Conservation (phyloP, 768 basidiomycete species). For the Cystoderma amianthinum region DNA sequence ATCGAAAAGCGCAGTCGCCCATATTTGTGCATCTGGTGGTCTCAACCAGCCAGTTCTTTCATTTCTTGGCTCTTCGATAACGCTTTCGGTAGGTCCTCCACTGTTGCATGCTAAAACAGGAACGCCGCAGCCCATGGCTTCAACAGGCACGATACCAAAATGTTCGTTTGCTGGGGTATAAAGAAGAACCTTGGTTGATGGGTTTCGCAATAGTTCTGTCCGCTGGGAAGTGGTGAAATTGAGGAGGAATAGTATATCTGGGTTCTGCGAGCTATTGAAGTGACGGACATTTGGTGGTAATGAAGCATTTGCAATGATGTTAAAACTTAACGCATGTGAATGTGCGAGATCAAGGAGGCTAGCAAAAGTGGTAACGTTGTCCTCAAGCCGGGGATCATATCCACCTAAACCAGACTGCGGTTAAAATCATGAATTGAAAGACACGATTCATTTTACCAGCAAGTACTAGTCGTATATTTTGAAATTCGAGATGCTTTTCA, state of each 20-base stretch:
- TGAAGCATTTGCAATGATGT: slow-evolving; percentile 42
- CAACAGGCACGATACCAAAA: slow-evolving; percentile 94
- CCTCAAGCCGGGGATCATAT: slow-evolving; percentile 81
- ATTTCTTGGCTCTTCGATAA: slow-evolving; percentile 28
- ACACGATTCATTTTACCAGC: slow-evolving; percentile 45
- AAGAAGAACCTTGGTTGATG: slow-evolving; percentile 66
- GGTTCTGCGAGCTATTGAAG: slow-evolving; percentile 26
- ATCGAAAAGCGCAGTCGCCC: slow-evolving; percentile 63
- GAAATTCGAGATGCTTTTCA: slow-evolving; percentile 12
- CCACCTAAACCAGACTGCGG: slow-evolving; percentile 48
- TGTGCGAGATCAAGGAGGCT: slow-evolving; percentile 55
- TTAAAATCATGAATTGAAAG: neutral
- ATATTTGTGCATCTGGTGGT: slow-evolving; percentile 49
- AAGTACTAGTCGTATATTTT: slow-evolving; percentile 62
- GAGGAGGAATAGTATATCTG: slow-evolving; percentile 81
- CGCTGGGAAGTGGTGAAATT: slow-evolving; percentile 88
- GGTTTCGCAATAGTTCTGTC: slow-evolving; percentile 64
- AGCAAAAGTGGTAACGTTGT: slow-evolving; percentile 70
- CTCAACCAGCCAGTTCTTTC: slow-evolving; percentile 77
- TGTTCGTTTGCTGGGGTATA: slow-evolving; percentile 97
- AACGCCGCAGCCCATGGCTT: slow-evolving; percentile 88
- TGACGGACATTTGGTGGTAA: slow-evolving; percentile 36
- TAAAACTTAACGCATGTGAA: slow-evolving; percentile 48
- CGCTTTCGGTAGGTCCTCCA: slow-evolving; percentile 88
- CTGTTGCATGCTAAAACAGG: slow-evolving; percentile 84